Conservation (phyloP, 352 stramenopile genomes). For the Phytophthora cryptogea region DNA sequence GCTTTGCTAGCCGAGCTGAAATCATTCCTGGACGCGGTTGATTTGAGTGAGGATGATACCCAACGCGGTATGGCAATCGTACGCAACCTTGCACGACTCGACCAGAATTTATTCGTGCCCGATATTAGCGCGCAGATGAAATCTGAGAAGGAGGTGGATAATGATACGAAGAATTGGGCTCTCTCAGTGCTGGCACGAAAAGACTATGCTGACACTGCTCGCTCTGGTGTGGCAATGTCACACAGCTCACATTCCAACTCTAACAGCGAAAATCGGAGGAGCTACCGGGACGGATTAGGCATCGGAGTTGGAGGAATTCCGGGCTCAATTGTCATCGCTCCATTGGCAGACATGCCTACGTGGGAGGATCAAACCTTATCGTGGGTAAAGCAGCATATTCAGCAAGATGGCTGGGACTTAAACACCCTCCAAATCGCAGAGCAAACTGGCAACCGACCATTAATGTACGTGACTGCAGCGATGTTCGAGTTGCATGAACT, state of each 20-base stretch:
- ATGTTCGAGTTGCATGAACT: constrained; percentile 84
- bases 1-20: constrained; percentile 77
- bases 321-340: constrained; percentile 32
- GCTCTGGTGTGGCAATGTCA: constrained; percentile 58
- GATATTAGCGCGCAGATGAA: constrained; percentile 86
- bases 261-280: constrained; percentile 63
- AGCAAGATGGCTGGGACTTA: constrained; percentile 73
- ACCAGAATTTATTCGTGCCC: constrained; percentile 84
- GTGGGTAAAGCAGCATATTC: constrained; percentile 55
- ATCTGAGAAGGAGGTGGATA: constrained; percentile 76
- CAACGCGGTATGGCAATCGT: constrained; percentile 69
- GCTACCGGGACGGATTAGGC: constrained; percentile 56
- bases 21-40: constrained; percentile 69
- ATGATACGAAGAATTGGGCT: constrained; percentile 85
- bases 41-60: constrained; percentile 63
- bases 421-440: constrained; percentile 76
- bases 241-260: constrained; percentile 78
- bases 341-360: constrained; percentile 57
- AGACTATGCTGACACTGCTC: constrained; percentile 65
- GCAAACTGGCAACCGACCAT: constrained; percentile 58
- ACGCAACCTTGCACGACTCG: constrained; percentile 67
- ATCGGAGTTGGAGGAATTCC: constrained; percentile 24
- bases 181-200: constrained; percentile 75
- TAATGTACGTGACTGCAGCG: constrained; percentile 82
- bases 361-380: constrained; percentile 60